phyloP scores from a whole-genome alignment of 371 early-diverging fungal genomes.

The Saksenaea oblongispora region DNA sequence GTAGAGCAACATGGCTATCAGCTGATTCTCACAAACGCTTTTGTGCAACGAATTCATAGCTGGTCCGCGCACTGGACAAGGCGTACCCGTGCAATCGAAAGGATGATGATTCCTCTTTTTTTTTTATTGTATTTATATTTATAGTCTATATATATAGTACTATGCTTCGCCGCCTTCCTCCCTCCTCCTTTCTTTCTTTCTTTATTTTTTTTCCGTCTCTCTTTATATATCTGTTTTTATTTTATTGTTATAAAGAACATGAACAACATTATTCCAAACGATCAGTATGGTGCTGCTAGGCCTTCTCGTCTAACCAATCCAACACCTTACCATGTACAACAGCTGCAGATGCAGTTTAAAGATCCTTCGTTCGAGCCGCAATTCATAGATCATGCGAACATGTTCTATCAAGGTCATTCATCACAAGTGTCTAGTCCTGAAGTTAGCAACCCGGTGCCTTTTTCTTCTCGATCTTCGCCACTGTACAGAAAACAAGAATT shows the following conservation, averaged over 20 bases:
- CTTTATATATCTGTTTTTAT: not conserved
- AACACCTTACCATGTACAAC: conserved; percentile 27
- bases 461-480: conserved; percentile 6
- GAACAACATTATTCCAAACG: conserved; percentile 1
- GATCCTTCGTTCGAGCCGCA: conserved; percentile 9
- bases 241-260: not conserved
- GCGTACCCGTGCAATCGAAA: not conserved
- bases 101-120: not conserved
- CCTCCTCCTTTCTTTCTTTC: not conserved
- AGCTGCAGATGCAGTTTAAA: conserved; percentile 19
- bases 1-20: not conserved
- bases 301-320: conserved; percentile 18
- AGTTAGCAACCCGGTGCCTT: conserved; percentile 9
- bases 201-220: conserved; percentile 6
- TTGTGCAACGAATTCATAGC: not conserved
- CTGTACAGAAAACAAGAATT: not conserved
- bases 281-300: conserved; percentile 6
- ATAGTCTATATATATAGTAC: no score
- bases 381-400: conserved; percentile 15
- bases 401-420: conserved; percentile 19
- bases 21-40: not conserved
- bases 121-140: not conserved
- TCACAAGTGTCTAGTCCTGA: conserved; percentile 23
- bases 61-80: not conserved
- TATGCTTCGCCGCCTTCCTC: no score